These are phyloP conservation scores for Borovskyia barvae DNA, from an alignment of 208 protist genomes.

Conservation along the genomic window DNA sequence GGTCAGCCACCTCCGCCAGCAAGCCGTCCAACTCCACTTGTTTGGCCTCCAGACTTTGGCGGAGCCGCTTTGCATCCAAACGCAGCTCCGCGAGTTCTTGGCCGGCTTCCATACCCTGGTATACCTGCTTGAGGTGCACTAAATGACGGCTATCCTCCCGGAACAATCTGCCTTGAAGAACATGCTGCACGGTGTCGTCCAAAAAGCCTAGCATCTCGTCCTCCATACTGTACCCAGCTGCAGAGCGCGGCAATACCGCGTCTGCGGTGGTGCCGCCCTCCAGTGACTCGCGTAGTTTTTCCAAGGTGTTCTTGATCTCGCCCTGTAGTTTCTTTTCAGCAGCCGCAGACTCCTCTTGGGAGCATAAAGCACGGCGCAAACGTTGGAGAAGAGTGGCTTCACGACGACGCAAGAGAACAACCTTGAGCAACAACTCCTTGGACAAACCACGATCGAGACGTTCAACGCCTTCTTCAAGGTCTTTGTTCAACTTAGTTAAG, in stretches of 20 bases:
- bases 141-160: slow-evolving; percentile 78
- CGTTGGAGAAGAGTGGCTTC: slow-evolving; percentile 77
- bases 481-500: slow-evolving; percentile 49
- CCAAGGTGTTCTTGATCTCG: slow-evolving; percentile 57
- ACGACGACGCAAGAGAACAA: slow-evolving; percentile 77
- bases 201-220: slow-evolving; percentile 59
- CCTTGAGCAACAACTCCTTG: slow-evolving; percentile 74
- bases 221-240: slow-evolving; percentile 42
- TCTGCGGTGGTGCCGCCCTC: slow-evolving; percentile 45
- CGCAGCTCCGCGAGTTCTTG: slow-evolving; percentile 57
- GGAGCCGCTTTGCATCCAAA: slow-evolving; percentile 23
- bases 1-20: slow-evolving; percentile 22
- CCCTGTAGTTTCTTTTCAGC: slow-evolving; percentile 37
- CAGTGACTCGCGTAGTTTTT: slow-evolving; percentile 63
- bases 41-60: slow-evolving; percentile 31
- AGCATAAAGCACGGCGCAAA: slow-evolving; percentile 56
- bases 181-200: slow-evolving; percentile 33
- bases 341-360: slow-evolving; percentile 44
- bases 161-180: slow-evolving; percentile 63
- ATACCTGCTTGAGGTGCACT: slow-evolving; percentile 60
- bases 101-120: slow-evolving; percentile 47
- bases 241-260: slow-evolving; percentile 76
- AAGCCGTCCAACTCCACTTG: slow-evolving; percentile 49
- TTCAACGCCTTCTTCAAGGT: slow-evolving; percentile 42
- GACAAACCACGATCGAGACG: slow-evolving; percentile 35